Conservation (phyloP, 2,329 filamentous ascomycete genomes). For the Sporothrix phasma region DNA sequence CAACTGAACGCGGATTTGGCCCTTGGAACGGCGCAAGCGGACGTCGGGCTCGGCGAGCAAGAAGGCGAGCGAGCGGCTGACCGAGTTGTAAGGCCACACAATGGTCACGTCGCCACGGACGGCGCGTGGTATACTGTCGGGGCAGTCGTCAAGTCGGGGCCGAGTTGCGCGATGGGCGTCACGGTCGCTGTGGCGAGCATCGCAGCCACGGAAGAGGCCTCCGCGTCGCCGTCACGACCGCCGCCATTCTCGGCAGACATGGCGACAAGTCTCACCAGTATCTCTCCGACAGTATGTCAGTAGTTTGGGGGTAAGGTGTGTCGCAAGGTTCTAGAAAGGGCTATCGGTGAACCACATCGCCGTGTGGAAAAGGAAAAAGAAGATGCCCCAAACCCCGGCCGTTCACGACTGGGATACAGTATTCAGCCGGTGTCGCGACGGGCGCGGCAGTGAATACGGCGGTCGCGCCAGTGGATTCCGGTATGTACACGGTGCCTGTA, state of each 20-base stretch:
- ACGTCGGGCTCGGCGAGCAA: constrained; percentile 79
- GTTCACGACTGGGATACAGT: neutral
- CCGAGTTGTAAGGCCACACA: constrained; percentile 83
- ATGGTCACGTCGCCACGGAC: constrained; percentile 70
- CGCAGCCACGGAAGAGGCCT: constrained; percentile 7
- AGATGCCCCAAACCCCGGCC: neutral
- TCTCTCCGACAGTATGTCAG: too few species aligned
- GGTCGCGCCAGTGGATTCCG: neutral
- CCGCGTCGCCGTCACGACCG: constrained; percentile 18
- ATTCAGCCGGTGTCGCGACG: neutral
- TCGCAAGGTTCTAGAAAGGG: neutral
- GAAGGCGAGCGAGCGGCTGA: constrained; percentile 63
- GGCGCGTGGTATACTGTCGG: constrained; percentile 30
- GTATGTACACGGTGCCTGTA: neutral
- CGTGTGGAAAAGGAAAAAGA: neutral
- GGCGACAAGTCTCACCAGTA: neutral
- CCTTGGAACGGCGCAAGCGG: constrained; percentile 62
- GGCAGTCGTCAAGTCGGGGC: constrained; percentile 33
- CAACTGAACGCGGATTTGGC: constrained; percentile 74
- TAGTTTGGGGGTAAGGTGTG: neutral
- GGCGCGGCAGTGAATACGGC: neutral
- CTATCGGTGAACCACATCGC: neutral
- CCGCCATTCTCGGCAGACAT: constrained; percentile 14
- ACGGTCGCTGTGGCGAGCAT: constrained; percentile 18
- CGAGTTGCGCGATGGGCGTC: constrained; percentile 44